These are phyloP conservation scores for Pyronema omphalodes DNA, from an alignment of 495 filamentous ascomycete genomes.

Conservation along the genomic window DNA sequence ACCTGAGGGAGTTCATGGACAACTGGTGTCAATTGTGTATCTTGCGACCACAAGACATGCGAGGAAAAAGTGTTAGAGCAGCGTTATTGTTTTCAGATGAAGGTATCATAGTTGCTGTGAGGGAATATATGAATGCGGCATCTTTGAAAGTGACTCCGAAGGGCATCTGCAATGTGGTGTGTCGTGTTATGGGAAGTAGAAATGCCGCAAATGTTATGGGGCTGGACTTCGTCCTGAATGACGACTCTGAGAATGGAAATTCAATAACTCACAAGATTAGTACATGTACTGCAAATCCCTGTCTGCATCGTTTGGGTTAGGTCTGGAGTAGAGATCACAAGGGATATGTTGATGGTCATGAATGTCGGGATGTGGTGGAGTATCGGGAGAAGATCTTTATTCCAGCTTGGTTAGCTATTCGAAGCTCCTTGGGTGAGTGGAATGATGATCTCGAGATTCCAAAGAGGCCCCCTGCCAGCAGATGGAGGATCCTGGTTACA, in stretches of 20 bases:
- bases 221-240: not conserved
- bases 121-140: not conserved
- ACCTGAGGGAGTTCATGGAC: too few species aligned
- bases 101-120: not conserved
- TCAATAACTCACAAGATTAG: not conserved
- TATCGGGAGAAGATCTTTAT: not conserved
- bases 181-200: not conserved
- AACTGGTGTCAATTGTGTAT: not conserved
- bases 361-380: not conserved
- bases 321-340: not conserved
- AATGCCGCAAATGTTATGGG: not conserved
- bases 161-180: not conserved
- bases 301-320: not conserved
- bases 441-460: not conserved
- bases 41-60: not conserved
- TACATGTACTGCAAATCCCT: not conserved
- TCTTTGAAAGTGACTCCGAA: not conserved
- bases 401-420: not conserved
- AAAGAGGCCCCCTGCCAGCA: not conserved
- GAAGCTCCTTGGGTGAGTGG: not conserved
- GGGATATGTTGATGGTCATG: slow-evolving; percentile 3
- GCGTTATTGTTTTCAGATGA: not conserved
- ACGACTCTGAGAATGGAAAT: not conserved
- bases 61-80: not conserved
- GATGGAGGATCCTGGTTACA: not conserved